phyloP scores from a whole-genome alignment of 202 grass and related monocot species.

The Musa balbisiana region DNA sequence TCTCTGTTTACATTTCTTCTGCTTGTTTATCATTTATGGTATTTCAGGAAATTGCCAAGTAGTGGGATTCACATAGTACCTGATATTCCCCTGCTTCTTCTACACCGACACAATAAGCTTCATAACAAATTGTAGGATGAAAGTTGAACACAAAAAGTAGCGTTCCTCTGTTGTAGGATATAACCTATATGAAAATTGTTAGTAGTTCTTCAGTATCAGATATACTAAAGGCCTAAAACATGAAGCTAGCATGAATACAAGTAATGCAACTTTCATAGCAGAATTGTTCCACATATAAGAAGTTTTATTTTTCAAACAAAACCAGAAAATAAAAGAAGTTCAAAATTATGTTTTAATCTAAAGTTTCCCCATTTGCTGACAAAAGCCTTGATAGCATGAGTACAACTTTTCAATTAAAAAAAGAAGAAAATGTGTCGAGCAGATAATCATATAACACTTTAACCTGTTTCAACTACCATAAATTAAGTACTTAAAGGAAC shows the following conservation, averaged over 20 bases:
- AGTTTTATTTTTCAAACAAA: neutral
- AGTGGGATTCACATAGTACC: constrained; percentile 25
- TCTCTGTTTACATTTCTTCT: too few relatives aligned
- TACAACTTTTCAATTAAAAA: too few relatives aligned
- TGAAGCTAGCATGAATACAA: neutral
- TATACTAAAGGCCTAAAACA: constrained; percentile 1
- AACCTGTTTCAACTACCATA: too few relatives aligned
- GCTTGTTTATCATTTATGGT: neutral
- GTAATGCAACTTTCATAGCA: neutral
- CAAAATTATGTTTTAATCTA: too few relatives aligned
- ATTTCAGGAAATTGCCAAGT: neutral
- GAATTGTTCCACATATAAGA: too few relatives aligned
- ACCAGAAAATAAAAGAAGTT: too few relatives aligned
- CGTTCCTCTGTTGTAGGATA: constrained; percentile 68
- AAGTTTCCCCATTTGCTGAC: too few relatives aligned
- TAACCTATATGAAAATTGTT: constrained; percentile 39
- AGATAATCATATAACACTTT: too few relatives aligned
- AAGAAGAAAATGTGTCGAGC: too few relatives aligned
- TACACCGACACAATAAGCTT: constrained; percentile 58
- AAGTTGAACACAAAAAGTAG: constrained; percentile 87
- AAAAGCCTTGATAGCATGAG: too few relatives aligned
- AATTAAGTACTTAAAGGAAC: too few relatives aligned
- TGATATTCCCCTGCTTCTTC: constrained; percentile 95
- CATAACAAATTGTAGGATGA: constrained; percentile 50
- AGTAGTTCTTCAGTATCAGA: constrained; percentile 12